phyloP scores from a whole-genome alignment of 2,329 filamentous ascomycete species.

The Byssochlamys sp. region DNA sequence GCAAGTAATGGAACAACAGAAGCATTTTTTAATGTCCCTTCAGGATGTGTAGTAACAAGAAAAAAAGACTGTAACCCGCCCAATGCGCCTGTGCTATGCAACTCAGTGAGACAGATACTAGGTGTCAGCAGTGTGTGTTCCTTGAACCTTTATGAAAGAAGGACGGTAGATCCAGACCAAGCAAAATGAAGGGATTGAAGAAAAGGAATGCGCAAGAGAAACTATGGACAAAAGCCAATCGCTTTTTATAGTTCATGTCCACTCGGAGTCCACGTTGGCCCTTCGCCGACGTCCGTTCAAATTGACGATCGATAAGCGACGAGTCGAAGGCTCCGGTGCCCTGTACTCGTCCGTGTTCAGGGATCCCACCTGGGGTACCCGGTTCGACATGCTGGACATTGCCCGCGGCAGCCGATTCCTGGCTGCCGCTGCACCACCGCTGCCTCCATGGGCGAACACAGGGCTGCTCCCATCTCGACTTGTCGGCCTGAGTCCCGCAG shows the following conservation, averaged over 20 bases:
- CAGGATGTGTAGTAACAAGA: neutral
- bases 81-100: constrained; percentile 19
- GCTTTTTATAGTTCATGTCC: constrained; percentile 14
- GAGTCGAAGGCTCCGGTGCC: constrained; percentile 21
- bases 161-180: neutral
- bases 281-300: constrained; percentile 24
- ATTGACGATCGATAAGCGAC: constrained; percentile 27
- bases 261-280: constrained; percentile 29
- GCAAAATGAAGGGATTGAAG: neutral
- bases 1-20: neutral
- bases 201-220: constrained; percentile 5
- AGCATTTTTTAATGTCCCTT: neutral
- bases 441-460: constrained; percentile 18
- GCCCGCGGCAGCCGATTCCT: constrained; percentile 30
- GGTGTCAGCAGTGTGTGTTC: neutral
- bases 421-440: constrained; percentile 20
- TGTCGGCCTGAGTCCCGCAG: constrained; percentile 28
- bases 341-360: constrained; percentile 29
- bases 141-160: neutral
- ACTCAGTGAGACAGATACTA: constrained; percentile 5
- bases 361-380: constrained; percentile 28
- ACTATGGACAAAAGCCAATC: neutral
- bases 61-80: constrained; percentile 1
- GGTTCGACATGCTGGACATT: constrained; percentile 28
- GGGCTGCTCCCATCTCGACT: constrained; percentile 34